phyloP scores from a whole-genome alignment of 345 rosid species.

The Pistacia vera region DNA sequence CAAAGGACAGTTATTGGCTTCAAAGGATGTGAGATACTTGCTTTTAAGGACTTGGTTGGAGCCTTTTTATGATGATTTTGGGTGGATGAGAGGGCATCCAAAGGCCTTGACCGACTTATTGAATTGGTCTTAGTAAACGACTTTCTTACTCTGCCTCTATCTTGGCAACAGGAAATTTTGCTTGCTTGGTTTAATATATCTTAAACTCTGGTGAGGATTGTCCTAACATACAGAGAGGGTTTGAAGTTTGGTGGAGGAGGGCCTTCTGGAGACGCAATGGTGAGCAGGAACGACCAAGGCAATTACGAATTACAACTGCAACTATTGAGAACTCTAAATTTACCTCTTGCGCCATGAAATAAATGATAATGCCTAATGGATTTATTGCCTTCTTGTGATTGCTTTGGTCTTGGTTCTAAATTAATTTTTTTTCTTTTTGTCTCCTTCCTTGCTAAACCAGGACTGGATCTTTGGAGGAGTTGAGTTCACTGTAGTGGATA shows the following conservation, averaged over 20 bases:
- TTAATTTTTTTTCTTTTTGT: conserved; percentile 9
- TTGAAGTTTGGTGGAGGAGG: conserved; percentile 99
- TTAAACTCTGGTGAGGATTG: conserved; percentile 91
- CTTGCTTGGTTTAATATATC: conserved; percentile 89
- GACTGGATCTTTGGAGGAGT: conserved; percentile 3
- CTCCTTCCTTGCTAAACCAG: conserved; percentile 41
- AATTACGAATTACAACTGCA: conserved; percentile 56
- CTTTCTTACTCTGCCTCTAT: conserved; percentile 85
- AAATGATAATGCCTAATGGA: conserved; percentile 20
- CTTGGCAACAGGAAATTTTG: conserved; percentile 92
- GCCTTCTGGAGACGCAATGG: conserved; percentile 83
- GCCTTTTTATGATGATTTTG: conserved; percentile 93
- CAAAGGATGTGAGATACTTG: conserved; percentile 78
- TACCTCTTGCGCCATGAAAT: conserved; percentile 9
- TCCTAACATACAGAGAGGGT: conserved; percentile 94
- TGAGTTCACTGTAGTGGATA: conserved; percentile 20
- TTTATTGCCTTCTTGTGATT: conserved; percentile 20
- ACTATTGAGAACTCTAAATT: conserved; percentile 43
- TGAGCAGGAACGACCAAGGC: conserved; percentile 58
- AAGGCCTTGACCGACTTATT: conserved; percentile 88
- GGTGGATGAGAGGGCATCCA: conserved; percentile 97
- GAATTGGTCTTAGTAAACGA: conserved; percentile 97
- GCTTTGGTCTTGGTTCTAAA: conserved; percentile 17
- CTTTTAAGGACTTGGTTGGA: conserved; percentile 87
- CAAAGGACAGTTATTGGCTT: conserved; percentile 85